A percentile compares a stretch with the other conserved stretches of the same genome.
Evolutionary conservation across 257 asterid genomes (phyloP).

Genomic region (Petunia axillaris): DNA sequence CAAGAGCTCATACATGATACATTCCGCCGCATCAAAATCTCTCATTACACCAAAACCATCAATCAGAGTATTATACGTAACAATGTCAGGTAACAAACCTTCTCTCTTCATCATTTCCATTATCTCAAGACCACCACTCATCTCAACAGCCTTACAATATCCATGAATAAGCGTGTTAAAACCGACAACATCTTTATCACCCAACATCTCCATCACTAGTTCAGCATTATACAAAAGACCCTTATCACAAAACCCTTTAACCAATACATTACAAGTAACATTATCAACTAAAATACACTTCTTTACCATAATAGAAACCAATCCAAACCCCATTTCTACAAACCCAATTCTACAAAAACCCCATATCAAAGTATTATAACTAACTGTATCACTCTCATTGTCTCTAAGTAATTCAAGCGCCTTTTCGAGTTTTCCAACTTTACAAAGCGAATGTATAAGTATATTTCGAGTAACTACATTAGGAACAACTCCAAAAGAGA

Average conservation of each 20-base stretch:
- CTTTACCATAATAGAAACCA: slow-evolving; percentile 81
- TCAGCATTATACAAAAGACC: slow-evolving; percentile 66
- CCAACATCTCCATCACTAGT: slow-evolving; percentile 58
- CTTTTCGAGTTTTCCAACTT: slow-evolving; percentile 54
- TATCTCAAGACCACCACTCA: slow-evolving; percentile 52
- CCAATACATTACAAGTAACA: slow-evolving; percentile 73
- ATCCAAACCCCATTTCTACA: slow-evolving; percentile 64
- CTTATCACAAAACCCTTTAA: slow-evolving; percentile 80
- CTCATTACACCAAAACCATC: slow-evolving; percentile 64
- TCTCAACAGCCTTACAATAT: slow-evolving; percentile 60
- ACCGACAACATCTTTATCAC: slow-evolving; percentile 62
- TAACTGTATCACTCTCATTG: slow-evolving; percentile 57
- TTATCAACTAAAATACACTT: slow-evolving; percentile 50
- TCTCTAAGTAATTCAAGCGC: slow-evolving; percentile 61
- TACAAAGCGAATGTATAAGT: slow-evolving; percentile 68
- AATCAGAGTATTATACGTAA: slow-evolving; percentile 79
- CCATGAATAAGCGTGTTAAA: slow-evolving; percentile 72
- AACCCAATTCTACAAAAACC: slow-evolving; percentile 66
- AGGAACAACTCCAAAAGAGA: slow-evolving; percentile 52
- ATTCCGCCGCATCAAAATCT: slow-evolving; percentile 72
- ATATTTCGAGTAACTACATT: slow-evolving; percentile 67
- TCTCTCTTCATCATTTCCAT: slow-evolving; percentile 55
- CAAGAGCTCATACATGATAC: slow-evolving; percentile 61
- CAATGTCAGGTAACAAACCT: slow-evolving; percentile 61
- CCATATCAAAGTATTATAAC: slow-evolving; percentile 92